Evolutionary conservation across 306 rosid species (phyloP).

Genomic region (Styphnolobium japonicum): DNA sequence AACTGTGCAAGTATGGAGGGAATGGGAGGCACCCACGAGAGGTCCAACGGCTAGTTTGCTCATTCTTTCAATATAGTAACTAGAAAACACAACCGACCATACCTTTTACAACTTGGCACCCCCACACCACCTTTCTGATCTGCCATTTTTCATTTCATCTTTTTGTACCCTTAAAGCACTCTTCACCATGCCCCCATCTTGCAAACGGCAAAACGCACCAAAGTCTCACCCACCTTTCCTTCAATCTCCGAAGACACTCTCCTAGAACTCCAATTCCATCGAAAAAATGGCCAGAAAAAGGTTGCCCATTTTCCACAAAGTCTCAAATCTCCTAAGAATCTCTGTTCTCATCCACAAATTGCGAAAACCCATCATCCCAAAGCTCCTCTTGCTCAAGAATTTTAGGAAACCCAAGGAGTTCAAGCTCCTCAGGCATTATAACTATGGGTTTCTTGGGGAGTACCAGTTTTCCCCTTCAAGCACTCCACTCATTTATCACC

Average conservation of each 20-base stretch:
- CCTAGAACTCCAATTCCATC: neutral
- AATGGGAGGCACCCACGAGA: neutral
- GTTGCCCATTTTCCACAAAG: slow-evolving; percentile 36
- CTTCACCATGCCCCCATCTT: neutral
- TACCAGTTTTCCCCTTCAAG: slow-evolving; percentile 53
- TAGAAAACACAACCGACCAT: slow-evolving; percentile 51
- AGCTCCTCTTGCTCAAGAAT: slow-evolving; percentile 39
- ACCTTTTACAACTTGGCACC: slow-evolving; percentile 56
- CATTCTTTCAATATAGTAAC: slow-evolving; percentile 11
- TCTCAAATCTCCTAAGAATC: slow-evolving; percentile 36
- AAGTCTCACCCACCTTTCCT: neutral
- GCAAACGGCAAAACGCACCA: neutral
- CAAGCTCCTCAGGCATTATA: slow-evolving; percentile 37
- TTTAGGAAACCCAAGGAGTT: slow-evolving; percentile 27
- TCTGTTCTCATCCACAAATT: slow-evolving; percentile 38
- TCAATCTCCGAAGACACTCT: neutral
- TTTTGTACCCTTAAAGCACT: slow-evolving; percentile 37
- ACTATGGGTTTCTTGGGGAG: slow-evolving; percentile 37
- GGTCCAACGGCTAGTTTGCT: slow-evolving; percentile 60
- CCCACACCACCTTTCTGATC: slow-evolving; percentile 22
- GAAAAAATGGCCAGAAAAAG: slow-evolving; percentile 47
- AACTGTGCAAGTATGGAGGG: neutral
- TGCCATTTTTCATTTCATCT: slow-evolving; percentile 16
- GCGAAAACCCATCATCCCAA: slow-evolving; percentile 43
- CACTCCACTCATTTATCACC: slow-evolving; percentile 47